Evolutionary conservation across 305 asterid genomes (phyloP), one percentile per base, ranked within the genome.

Genomic region (Solanum hybrid): DNA sequence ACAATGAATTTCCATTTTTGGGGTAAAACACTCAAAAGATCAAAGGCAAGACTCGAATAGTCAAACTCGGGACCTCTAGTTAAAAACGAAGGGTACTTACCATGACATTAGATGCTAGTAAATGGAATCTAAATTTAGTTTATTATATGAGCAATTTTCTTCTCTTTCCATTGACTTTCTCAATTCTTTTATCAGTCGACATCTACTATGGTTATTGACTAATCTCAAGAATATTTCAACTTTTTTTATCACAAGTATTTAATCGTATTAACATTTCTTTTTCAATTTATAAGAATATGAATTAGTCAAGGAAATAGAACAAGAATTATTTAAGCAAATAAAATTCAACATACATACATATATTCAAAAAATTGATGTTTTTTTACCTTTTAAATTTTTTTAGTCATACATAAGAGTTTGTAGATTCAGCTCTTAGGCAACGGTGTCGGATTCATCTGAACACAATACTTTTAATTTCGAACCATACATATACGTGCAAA

Each of bases 251-350:
- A 17, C 4, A 76, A 76, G 7, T 76, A 15, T 3, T 31, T 32
- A 77, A 32, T 17, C 81, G 27, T 31, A 15, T 32, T 2, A 15
- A 33, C 41, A 38, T 75, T 29, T 11, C 22, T 77, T 17, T 61
- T 77, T 77, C 83, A 33, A 77, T 32, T 78, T 8, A 3, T 33
- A 13, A 20, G 45, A 77, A 32, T 33, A 33, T 78, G 84, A 78
- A 20, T 20, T 78, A 78, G 84, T 78, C 84, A 78, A 78, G 7
- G 14, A 77, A 32, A 77, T 32, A 77, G 82, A 77, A 77, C 22
- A 20, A 15, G n/a, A 76, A 76, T 76, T 76, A 31, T 76, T 29
- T 29, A 76, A 29, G 37, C n/a, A 76, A 76, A 72, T 72, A 26
- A 72, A 26, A 27, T 73, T 7, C 36, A 73, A 11, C 1, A 5